Evolutionary conservation across 1,284 basidiomycete species (phyloP).

Genomic region (Schizopora paradoxa): DNA sequence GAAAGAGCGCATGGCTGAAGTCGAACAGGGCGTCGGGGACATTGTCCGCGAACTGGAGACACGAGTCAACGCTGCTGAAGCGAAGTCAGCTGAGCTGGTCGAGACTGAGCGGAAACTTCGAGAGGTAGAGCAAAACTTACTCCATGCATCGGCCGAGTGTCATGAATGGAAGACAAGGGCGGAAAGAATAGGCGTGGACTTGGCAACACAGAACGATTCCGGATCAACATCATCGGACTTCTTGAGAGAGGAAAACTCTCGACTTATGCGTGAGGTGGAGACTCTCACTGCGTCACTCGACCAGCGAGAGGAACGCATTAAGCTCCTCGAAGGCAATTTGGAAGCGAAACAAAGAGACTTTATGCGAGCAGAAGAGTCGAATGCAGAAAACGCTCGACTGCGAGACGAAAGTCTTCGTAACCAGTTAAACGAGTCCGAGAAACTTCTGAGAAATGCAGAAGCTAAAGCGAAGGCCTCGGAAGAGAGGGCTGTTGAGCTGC

Average conservation of each 20-base stretch:
- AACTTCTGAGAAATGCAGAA: too few relatives aligned
- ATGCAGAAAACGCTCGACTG: too few relatives aligned
- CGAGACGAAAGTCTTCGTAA: too few relatives aligned
- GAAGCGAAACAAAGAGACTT: background rate
- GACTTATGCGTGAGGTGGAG: background rate
- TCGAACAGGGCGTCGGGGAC: constrained; percentile 58
- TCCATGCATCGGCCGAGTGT: constrained; percentile 32
- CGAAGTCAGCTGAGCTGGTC: constrained; percentile 27
- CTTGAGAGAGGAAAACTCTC: constrained; percentile 1
- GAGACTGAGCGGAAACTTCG: constrained; percentile 30
- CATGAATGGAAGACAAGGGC: constrained; percentile 17
- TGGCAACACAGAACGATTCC: constrained; percentile 4
- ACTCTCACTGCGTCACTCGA: background rate
- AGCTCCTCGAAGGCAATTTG: background rate
- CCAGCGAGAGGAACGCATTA: background rate
- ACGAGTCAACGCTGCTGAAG: constrained; percentile 40
- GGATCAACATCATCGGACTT: constrained; percentile 2
- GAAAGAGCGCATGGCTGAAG: constrained; percentile 62
- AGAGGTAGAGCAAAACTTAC: constrained; percentile 31
- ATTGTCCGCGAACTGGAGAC: constrained; percentile 62
- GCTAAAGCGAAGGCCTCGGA: too few relatives aligned
- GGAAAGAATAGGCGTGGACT: constrained; percentile 8
- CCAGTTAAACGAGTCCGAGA: too few relatives aligned
- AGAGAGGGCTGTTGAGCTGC: too few relatives aligned
- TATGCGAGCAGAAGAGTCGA: too few relatives aligned